Percentiles rank a stretch among this genome's conserved stretches.
Evolutionary conservation across 805 yeast genomes (phyloP).

Genomic region (Teunomyces lycoperdinae): DNA sequence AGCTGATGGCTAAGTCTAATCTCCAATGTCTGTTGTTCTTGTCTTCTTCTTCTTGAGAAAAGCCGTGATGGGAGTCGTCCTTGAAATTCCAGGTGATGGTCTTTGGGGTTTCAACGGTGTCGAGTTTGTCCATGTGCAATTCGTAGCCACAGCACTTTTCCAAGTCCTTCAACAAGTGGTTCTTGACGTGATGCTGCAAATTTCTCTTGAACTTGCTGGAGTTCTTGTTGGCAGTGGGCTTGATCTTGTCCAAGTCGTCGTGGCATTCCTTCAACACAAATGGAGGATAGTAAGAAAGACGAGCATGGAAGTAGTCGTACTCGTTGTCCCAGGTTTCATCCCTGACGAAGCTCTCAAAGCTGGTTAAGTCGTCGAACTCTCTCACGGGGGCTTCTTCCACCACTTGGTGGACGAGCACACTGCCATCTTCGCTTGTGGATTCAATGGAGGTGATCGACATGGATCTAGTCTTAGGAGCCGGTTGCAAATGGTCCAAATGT

Average conservation of each 20-base stretch:
- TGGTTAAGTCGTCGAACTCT: slow-evolving; percentile 59
- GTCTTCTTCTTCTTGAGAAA: slow-evolving; percentile 43
- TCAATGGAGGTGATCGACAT: slow-evolving; percentile 40
- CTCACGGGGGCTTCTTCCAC: slow-evolving; percentile 41
- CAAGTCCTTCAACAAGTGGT: slow-evolving; percentile 68
- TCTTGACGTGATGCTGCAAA: slow-evolving; percentile 70
- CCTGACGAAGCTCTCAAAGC: slow-evolving; percentile 61
- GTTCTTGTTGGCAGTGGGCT: slow-evolving; percentile 69
- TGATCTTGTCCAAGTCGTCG: slow-evolving; percentile 66
- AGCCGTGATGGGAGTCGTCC: slow-evolving; percentile 59
- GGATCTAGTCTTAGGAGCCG: slow-evolving; percentile 38
- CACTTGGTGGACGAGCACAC: slow-evolving; percentile 19
- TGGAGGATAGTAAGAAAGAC: slow-evolving; percentile 68
- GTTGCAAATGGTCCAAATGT: slow-evolving; percentile 34
- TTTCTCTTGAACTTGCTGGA: slow-evolving; percentile 70
- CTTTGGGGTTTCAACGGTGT: slow-evolving; percentile 48
- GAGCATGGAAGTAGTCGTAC: slow-evolving; percentile 65
- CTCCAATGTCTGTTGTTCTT: slow-evolving; percentile 56
- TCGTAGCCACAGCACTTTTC: slow-evolving; percentile 57
- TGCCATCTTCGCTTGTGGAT: slow-evolving; percentile 27
- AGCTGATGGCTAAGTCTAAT: slow-evolving; percentile 59
- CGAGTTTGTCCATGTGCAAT: slow-evolving; percentile 48
- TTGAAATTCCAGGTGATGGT: slow-evolving; percentile 62
- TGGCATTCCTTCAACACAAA: slow-evolving; percentile 65
- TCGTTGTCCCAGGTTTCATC: slow-evolving; percentile 79